Conservation (phyloP, 129 eudicot species). For the Erigeron canadensis region DNA sequence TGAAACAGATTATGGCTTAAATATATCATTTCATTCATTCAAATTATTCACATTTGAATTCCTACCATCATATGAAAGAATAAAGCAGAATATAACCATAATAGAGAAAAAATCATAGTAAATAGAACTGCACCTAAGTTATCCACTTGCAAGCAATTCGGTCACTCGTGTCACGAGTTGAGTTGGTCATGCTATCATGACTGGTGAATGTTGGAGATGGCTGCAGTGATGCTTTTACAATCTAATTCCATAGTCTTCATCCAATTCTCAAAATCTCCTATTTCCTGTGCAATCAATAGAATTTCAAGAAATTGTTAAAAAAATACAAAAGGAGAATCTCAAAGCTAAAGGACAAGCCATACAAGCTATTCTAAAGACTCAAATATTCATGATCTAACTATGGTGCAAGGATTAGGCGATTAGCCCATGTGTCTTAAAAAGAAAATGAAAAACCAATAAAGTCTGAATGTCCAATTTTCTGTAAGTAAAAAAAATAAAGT, state of each 20-base stretch:
- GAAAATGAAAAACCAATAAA: no score
- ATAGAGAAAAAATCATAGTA: not conserved
- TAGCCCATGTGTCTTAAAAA: no score
- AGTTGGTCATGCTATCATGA: conserved; percentile 29
- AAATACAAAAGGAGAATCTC: no score
- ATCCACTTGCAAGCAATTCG: conserved; percentile 2
- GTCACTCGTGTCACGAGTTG: not conserved
- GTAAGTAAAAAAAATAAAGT: no score
- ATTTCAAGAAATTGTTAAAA: no score
- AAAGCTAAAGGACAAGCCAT: no score
- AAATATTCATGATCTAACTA: no score
- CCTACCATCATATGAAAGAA: conserved; percentile 9
- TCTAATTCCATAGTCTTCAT: conserved; percentile 98
- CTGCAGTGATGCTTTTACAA: conserved; percentile 81
- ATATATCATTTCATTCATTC: not conserved
- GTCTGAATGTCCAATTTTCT: no score
- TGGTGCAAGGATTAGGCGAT: no score
- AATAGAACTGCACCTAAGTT: conserved; percentile 13
- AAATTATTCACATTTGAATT: not conserved
- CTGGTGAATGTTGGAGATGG: conserved; percentile 82
- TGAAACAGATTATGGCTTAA: not conserved
- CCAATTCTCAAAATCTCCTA: conserved; percentile 98
- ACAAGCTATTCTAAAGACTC: no score
- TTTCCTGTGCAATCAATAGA: conserved; percentile 48
- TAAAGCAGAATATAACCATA: not conserved